Evolutionary conservation across 495 filamentous ascomycete species (phyloP).

Genomic region (Astrocystis sublimbata): DNA sequence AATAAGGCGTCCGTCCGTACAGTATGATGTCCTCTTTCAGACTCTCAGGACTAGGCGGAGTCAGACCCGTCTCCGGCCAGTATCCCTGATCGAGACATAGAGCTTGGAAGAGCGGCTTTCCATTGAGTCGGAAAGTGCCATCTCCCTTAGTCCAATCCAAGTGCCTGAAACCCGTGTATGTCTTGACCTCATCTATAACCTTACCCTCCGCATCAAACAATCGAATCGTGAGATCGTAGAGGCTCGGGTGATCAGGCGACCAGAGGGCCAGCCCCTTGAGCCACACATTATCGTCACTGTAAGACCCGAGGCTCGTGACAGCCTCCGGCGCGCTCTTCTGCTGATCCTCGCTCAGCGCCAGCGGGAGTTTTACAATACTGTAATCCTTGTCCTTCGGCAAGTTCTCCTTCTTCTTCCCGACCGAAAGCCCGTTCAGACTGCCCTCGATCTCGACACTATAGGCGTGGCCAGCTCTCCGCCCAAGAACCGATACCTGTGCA

Average conservation of each 20-base stretch:
- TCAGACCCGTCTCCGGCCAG: conserved; percentile 62
- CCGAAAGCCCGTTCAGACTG: conserved; percentile 26
- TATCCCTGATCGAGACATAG: conserved; percentile 62
- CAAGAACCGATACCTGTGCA: conserved; percentile 28
- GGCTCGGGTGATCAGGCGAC: conserved; percentile 56
- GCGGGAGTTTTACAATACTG: conserved; percentile 46
- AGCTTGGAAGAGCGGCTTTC: conserved; percentile 58
- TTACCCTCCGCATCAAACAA: conserved; percentile 32
- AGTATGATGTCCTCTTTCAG: conserved; percentile 57
- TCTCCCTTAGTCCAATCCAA: conserved; percentile 51
- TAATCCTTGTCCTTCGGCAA: conserved; percentile 40
- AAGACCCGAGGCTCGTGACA: conserved; percentile 23
- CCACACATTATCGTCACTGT: conserved; percentile 27
- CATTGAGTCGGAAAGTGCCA: conserved; percentile 58
- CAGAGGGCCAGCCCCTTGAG: conserved; percentile 43
- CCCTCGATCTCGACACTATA: conserved; percentile 37
- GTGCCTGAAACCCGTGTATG: conserved; percentile 62
- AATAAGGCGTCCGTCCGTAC: no score
- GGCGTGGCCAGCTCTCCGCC: conserved; percentile 29
- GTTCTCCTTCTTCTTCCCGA: conserved; percentile 37
- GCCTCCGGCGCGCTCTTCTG: conserved; percentile 24
- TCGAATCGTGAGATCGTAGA: conserved; percentile 57
- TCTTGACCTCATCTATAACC: conserved; percentile 52
- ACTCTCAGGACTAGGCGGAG: conserved; percentile 53
- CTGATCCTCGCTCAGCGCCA: conserved; percentile 44